Base-by-base conservation (phyloP, 441 rosid species). In the Gossypium laxum region DNA sequence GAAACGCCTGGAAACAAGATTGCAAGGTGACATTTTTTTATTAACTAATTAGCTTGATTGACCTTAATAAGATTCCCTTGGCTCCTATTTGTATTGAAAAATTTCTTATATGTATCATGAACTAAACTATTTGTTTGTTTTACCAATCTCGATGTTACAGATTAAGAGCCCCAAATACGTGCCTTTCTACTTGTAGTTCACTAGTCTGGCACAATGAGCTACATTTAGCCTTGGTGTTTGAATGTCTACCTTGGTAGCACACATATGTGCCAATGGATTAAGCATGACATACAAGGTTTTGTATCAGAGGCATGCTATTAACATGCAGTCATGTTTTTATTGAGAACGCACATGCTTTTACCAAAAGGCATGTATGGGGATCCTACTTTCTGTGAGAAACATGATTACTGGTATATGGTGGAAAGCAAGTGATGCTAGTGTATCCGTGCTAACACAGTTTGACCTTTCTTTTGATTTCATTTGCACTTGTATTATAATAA, bases 1-100 rank as follows among this genome's bases (percentile, higher is more conserved):
- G 80, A 89, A 88, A 81, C 82, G 78, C 56, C 78, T 89, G 43
- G 97, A 92, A 79, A 79, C 86, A 77, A 86, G 77, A 83, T 83
- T 91, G 65, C 87, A 83, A 86, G 98, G 97, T 91, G 83, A 70
- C 21, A 50, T 18, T 61, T 66, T 30, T 34, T 12, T 41, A 38
- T 61, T 26, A 58, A 71, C 12, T 59, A 17, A 47, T 4, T 45
- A 3, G 43, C 54, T 5, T 26, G 15, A 21, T 58, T 45, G 24
- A 11, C 24, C 47, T 45, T 7, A 22, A 26, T 43, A n/a, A 26
- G 24, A 67, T 48, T 41, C 19, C 2, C 14, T 47, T 17, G 1
- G 12, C 55, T 66, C 6, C 41, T 66, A 47, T n/a, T 47, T 24
- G 22, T 15, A 19, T 41, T 57, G 21, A 21, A 45, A 21, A 66